Base-by-base conservation (phyloP, 495 filamentous ascomycete species). In the Penicillium crystallinum region DNA sequence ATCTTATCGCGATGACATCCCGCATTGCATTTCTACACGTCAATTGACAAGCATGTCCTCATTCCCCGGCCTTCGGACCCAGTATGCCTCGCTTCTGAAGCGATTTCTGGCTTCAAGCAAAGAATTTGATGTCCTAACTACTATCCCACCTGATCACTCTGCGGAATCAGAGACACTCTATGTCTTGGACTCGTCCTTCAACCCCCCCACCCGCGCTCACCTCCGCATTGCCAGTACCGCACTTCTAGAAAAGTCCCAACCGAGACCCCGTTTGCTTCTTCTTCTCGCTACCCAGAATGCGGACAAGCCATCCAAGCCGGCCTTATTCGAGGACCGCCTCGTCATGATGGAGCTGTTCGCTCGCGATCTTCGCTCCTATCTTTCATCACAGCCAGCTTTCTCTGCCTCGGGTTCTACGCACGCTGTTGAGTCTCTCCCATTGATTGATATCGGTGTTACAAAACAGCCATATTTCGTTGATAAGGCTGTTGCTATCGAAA, bases 101-200 rank as follows among this genome's bases (percentile, higher is more conserved):
- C 66, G 69, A 29, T 89, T 89, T 55, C 69, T 77, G 18, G 56
- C 71, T 12, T 85, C 84, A 8, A 53, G 70, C 31, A 72, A 75
- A 22, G 72, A 70, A 30, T 82, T 90, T 46, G 76, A 79, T 41
- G 69, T 89, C 46, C 68, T 89, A 12, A 74, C 76, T 55, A 85
- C 81, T 6, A 50, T 84, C 30, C 63, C 77, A 46, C 31, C 57
- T 43, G 43, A 65, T 18, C 54, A 47, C 35, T 41, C 57, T 17
- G 64, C 56, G 31, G 60, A 60, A 41, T 52, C 59, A 30, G 71
- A 76, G 47, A 75, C 75, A 18, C 78, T 97, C 57, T 86, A 91
- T 66, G 82, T 97, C 55, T 83, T 97, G 58, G 92, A 97, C 68
- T 95, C 91, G 2, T 92, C 88, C 49, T 97, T 96, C 81, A 97